Evolutionary conservation across 768 basidiomycete genomes (phyloP).

Genomic region (Rhizopogon sp.): DNA sequence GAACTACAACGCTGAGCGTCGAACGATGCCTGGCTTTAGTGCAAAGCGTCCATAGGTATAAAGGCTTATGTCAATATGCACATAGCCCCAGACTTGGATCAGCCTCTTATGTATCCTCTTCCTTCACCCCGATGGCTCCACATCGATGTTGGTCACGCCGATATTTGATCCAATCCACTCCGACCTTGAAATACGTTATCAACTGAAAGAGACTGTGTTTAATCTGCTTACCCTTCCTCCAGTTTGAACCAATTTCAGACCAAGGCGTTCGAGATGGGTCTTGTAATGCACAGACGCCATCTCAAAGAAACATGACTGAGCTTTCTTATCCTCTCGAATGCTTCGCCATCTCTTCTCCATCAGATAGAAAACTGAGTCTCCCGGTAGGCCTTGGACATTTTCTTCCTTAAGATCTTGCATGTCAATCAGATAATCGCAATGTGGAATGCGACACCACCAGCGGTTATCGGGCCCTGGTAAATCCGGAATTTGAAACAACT

Average conservation of each 20-base stretch:
- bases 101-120: not conserved
- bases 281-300: conserved; percentile 24
- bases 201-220: not conserved
- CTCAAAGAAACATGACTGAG: conserved; percentile 15
- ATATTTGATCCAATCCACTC: conserved; percentile 6
- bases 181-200: conserved; percentile 7
- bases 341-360: conserved; percentile 30
- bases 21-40: too few species aligned
- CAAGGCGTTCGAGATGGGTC: conserved; percentile 16
- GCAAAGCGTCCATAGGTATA: too few species aligned
- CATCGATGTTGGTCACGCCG: not conserved
- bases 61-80: too few species aligned
- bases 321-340: conserved; percentile 25
- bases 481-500: conserved; percentile 30
- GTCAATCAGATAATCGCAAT: conserved; percentile 43
- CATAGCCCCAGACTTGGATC: not conserved
- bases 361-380: conserved; percentile 18
- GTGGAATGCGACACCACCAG: conserved; percentile 47
- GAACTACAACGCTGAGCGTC: too few species aligned
- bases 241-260: conserved; percentile 10
- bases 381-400: conserved; percentile 21
- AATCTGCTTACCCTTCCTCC: conserved; percentile 14
- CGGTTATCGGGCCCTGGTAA: conserved; percentile 39
- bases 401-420: conserved; percentile 36
- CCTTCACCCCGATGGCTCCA: not conserved